Evolutionary conservation across 495 filamentous ascomycete genomes (phyloP).

Genomic region (Podospora comata): DNA sequence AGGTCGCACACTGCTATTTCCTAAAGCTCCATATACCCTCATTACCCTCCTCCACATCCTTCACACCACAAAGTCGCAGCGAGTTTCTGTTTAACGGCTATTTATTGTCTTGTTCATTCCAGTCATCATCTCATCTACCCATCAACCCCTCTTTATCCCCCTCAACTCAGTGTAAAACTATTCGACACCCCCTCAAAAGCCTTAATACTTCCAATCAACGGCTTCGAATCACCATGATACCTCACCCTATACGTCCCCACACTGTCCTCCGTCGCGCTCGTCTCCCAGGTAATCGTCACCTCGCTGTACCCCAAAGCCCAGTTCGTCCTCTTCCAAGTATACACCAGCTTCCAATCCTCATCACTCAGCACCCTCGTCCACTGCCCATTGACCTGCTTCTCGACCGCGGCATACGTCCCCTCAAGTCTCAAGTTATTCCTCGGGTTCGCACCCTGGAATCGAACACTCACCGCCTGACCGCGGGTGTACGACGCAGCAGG

Average conservation of each 20-base stretch:
- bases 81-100: too few relatives aligned
- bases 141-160: conserved; percentile 7
- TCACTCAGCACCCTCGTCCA: conserved; percentile 75
- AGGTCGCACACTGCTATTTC: too few relatives aligned
- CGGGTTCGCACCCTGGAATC: conserved; percentile 87
- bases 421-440: conserved; percentile 82
- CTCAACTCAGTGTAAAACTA: conserved; percentile 52
- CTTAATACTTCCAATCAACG: conserved; percentile 58
- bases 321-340: conserved; percentile 77
- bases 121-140: conserved; percentile 1
- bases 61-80: neutral
- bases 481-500: conserved; percentile 53
- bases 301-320: conserved; percentile 68
- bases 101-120: conserved; percentile 34
- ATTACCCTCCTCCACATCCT: neutral
- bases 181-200: conserved; percentile 71
- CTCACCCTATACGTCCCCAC: conserved; percentile 72
- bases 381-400: conserved; percentile 50
- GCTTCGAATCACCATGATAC: conserved; percentile 86
- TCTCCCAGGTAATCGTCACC: conserved; percentile 77
- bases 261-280: conserved; percentile 47
- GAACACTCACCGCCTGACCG: conserved; percentile 62
- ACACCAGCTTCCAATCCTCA: conserved; percentile 75
- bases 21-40: too few relatives aligned
- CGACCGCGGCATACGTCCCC: conserved; percentile 76